Evolutionary conservation across 2,329 filamentous ascomycete genomes (phyloP), one percentile per base, ranked within the genome.

Genomic region (Juglanconis sp.): DNA sequence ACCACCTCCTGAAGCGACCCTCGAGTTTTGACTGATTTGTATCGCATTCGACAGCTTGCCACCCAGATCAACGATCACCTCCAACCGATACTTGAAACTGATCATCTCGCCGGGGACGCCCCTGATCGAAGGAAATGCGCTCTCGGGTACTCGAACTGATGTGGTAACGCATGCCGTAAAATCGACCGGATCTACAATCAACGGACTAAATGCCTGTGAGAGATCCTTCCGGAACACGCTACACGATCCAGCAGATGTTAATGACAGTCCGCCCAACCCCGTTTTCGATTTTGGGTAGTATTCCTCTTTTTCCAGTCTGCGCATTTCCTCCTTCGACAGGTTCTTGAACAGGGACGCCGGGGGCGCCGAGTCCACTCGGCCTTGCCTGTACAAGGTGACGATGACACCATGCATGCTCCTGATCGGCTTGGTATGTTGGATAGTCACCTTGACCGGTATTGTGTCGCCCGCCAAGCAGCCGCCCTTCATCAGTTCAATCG

Each of bases 201-300:
- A 80, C 4, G 95, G 93, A 24, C 90, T 89, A 59, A 96, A 92
- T 1, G 90, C 88, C 72, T 99, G 95, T 4, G 91, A 89, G 3
- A 99, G 78, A 72, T 99, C 95, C 72, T 98, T 98, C 57, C 95
- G 89, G 72, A 97, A 98, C n/a, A 95, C 84, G 72, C 93, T 95
- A 71, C 87, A 94, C 2, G 92, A 93, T 42, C 91, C 89, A 6
- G 90, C 90, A 1, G 92, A 95, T 1, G 91, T 91, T 46, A 98
- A 80, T 1, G 93, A 96, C 34, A 98, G 79, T 0, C 93, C 93
- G 15, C 90, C 91, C 7, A 97, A 82, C 0, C 92, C 93, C 1
- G 92, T 96, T 63, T 89, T 87, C 2, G 92, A 96, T 68, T 88
- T 91, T 4, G 93, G 92, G 70, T 93, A 96, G 68, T 89, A 91